These are phyloP conservation scores for Candida sonorensis DNA, from an alignment of 805 yeast species.

Conservation along the genomic window DNA sequence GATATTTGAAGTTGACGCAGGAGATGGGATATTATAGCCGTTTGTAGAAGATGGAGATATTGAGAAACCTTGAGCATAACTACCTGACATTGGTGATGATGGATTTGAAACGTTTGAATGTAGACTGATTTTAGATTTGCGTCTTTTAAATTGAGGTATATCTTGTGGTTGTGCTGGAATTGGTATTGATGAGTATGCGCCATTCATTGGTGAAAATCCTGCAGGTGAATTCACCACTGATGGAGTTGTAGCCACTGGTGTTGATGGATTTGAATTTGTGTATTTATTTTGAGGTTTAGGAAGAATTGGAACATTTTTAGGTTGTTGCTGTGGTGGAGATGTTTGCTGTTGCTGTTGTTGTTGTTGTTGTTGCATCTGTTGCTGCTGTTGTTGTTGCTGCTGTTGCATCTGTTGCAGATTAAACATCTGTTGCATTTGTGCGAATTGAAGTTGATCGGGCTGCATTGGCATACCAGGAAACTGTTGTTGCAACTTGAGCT, in stretches of 20 bases:
- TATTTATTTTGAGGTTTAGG: constrained; percentile 22
- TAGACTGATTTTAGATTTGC: constrained; percentile 21
- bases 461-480: not conserved
- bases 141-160: constrained; percentile 25
- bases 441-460: constrained; percentile 2
- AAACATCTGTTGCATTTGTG: constrained; percentile 4
- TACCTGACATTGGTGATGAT: constrained; percentile 19
- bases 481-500: constrained; percentile 1
- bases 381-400: no score
- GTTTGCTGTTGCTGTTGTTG: constrained; percentile 1
- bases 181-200: constrained; percentile 7
- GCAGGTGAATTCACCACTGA: constrained; percentile 8
- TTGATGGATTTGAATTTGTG: constrained; percentile 10
- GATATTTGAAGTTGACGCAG: constrained; percentile 7
- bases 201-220: constrained; percentile 10
- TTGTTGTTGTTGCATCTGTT: no score
- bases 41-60: constrained; percentile 17
- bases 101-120: constrained; percentile 16
- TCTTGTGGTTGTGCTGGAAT: constrained; percentile 22
- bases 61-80: constrained; percentile 4
- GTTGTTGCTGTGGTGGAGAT: constrained; percentile 6
- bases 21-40: constrained; percentile 8
- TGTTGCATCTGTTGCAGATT: constrained; percentile 4
- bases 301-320: constrained; percentile 28
- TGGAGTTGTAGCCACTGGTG: constrained; percentile 21